phyloP scores from a whole-genome alignment of 2,329 filamentous ascomycete species.

The Metarhizium robertsii region DNA sequence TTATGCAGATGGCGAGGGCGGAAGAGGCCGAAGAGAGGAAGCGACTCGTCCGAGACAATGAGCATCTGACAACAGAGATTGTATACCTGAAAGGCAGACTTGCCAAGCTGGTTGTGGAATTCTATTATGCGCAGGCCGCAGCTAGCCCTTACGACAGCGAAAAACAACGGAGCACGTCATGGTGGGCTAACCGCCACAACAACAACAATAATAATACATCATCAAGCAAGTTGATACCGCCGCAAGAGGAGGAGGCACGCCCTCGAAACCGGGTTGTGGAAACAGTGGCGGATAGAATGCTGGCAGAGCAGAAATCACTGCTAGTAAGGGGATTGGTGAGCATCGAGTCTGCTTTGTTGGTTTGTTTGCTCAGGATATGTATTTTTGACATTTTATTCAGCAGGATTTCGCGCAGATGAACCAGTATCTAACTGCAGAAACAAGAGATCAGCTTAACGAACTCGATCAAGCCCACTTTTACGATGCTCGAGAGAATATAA shows the following conservation, averaged over 20 bases:
- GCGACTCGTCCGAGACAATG: neutral
- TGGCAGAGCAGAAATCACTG: neutral
- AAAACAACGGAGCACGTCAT: neutral
- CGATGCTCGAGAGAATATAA: neutral
- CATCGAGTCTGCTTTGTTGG: neutral
- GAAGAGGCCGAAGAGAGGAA: neutral
- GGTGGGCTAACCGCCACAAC: no score
- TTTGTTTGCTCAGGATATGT: neutral
- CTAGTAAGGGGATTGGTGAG: neutral
- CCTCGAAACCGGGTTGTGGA: neutral
- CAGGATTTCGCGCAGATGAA: neutral
- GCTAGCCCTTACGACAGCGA: neutral
- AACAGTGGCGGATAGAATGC: neutral
- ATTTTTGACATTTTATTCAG: neutral
- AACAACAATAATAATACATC: neutral
- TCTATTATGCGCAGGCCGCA: neutral
- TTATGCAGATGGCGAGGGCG: neutral
- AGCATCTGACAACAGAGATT: neutral
- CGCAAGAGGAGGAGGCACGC: no score
- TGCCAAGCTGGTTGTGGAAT: slow-evolving; percentile 3
- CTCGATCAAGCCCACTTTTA: neutral
- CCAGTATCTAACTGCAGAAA: neutral
- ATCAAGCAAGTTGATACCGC: neutral
- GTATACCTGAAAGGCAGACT: slow-evolving; percentile 10
- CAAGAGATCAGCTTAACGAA: neutral